A percentile compares a stretch with the other conserved stretches of the same genome.
Conservation (phyloP, 768 basidiomycete genomes). For the Pisolithus microcarpus region DNA sequence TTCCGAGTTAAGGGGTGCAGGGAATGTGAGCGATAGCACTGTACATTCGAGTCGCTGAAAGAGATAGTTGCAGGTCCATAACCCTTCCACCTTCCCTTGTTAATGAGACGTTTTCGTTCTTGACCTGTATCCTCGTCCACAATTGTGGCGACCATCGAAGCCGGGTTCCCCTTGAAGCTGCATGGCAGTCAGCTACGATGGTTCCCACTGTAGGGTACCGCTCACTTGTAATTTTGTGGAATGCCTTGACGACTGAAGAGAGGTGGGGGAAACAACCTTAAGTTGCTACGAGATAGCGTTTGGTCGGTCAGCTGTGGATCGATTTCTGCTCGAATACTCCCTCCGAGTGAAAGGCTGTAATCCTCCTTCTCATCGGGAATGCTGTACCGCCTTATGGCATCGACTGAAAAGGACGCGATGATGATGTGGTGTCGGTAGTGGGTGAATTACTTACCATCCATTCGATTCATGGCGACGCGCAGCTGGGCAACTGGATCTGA, state of each 20-base stretch:
- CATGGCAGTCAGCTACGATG: not conserved
- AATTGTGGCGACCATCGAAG: conserved; percentile 60
- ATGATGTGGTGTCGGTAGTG: not conserved
- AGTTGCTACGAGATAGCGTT: conserved; percentile 39
- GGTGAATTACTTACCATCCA: conserved; percentile 62
- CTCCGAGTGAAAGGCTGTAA: conserved; percentile 34
- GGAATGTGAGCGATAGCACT: not conserved
- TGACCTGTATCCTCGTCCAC: conserved; percentile 72
- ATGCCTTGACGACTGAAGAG: conserved; percentile 78
- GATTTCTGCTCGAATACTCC: conserved; percentile 35
- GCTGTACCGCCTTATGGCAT: conserved; percentile 60
- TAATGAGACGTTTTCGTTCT: conserved; percentile 78
- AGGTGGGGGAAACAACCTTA: conserved; percentile 82
- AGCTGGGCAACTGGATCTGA: conserved; percentile 65
- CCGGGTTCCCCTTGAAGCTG: conserved; percentile 74
- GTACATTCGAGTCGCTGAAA: conserved; percentile 50
- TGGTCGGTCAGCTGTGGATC: conserved; percentile 38
- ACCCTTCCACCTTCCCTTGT: conserved; percentile 80
- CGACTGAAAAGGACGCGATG: conserved; percentile 40
- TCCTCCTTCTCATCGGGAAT: conserved; percentile 67
- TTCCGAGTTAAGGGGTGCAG: conserved; percentile 3
- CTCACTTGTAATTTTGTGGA: conserved; percentile 75
- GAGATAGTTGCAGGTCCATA: conserved; percentile 67
- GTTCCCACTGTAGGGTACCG: not conserved
- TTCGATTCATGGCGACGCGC: conserved; percentile 62